phyloP scores from a whole-genome alignment of 164 flowering plant genomes.

The Stephania cephalantha region DNA sequence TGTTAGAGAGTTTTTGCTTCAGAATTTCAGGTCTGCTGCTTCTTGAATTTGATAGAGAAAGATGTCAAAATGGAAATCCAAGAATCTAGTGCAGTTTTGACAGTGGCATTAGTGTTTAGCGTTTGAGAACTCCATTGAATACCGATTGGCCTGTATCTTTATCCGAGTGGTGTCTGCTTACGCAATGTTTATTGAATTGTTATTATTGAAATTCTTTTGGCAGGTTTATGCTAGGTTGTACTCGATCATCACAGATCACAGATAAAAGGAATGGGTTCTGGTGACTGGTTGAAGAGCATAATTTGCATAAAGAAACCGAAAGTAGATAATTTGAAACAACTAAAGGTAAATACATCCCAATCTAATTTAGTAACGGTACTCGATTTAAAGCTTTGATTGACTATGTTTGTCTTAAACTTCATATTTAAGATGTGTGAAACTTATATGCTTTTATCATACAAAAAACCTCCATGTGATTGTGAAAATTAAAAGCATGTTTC shows the following conservation, averaged over 20 bases:
- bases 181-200: no score
- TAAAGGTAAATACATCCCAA: conserved; percentile 33
- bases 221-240: conserved; percentile 27
- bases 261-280: conserved; percentile 60
- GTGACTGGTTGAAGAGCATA: conserved; percentile 71
- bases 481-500: neutral
- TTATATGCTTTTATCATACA: neutral
- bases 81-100: no score
- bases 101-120: no score
- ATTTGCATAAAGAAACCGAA: conserved; percentile 58
- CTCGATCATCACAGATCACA: neutral
- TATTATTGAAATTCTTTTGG: conserved; percentile 1
- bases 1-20: no score
- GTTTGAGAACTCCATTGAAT: no score
- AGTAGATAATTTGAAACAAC: conserved; percentile 31
- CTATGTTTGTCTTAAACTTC: neutral
- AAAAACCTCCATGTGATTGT: neutral
- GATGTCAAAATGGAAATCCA: no score
- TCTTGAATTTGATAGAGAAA: no score
- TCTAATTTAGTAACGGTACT: neutral
- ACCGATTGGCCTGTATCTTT: no score
- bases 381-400: no score
- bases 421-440: conserved; percentile 2
- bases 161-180: neutral
- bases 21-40: no score